phyloP scores from a whole-genome alignment of 371 early-diverging fungal species.

The Batkoa obscura region DNA sequence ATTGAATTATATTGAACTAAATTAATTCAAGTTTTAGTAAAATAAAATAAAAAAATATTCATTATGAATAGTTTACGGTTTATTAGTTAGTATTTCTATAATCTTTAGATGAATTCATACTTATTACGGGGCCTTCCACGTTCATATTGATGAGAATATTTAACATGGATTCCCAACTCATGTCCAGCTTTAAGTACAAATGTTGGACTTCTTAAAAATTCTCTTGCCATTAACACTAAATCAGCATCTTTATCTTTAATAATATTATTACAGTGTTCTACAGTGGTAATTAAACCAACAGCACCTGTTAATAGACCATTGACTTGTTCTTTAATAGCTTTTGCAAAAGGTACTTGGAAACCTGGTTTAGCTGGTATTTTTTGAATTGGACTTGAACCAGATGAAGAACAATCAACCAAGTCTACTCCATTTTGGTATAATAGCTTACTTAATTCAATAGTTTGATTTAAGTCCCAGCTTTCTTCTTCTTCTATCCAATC shows the following conservation, averaged over 20 bases:
- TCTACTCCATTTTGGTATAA: conserved; percentile 55
- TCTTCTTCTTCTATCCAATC: conserved; percentile 39
- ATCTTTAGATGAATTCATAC: too few relatives aligned
- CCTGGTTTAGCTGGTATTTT: conserved; percentile 25
- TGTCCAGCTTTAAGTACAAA: conserved; percentile 23
- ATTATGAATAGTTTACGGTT: too few relatives aligned
- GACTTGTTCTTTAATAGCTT: conserved; percentile 26
- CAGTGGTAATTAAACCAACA: conserved; percentile 52
- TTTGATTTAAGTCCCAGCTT: conserved; percentile 44
- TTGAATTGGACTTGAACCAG: conserved; percentile 31
- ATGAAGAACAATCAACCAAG: conserved; percentile 48
- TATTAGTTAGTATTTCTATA: too few relatives aligned
- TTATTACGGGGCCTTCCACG: conserved; percentile 11
- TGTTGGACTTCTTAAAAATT: conserved; percentile 49
- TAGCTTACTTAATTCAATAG: conserved; percentile 26
- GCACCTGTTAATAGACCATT: conserved; percentile 36
- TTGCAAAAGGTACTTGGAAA: conserved; percentile 57
- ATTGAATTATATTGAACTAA: too few relatives aligned
- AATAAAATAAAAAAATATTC: too few relatives aligned
- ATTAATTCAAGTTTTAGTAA: too few relatives aligned
- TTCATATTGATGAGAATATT: conserved; percentile 44
- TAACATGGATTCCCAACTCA: conserved; percentile 37
- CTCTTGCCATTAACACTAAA: conserved; percentile 49
- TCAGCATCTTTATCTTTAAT: conserved; percentile 46
- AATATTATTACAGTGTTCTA: conserved; percentile 43